Base-by-base conservation (phyloP, 169 alveolate species). In the Amoebophrya sp. region DNA sequence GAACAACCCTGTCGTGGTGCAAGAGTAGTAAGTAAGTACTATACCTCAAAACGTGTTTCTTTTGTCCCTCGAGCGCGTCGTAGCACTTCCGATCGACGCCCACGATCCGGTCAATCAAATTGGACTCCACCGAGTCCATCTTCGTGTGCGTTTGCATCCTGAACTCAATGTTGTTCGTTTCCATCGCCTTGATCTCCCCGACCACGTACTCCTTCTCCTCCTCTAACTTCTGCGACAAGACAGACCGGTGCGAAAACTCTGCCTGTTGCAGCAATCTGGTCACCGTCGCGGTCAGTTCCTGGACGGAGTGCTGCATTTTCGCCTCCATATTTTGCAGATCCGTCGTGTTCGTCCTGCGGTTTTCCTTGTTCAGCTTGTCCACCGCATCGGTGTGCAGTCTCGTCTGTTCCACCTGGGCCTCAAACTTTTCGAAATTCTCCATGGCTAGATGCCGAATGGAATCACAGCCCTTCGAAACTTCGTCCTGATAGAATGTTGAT, bases 161-260 rank as follows among this genome's bases (percentile, higher is more conserved):
- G 83, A 66, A 66, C 83, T 66, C 83, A 25, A 66, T n/a, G 35
- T 66, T 66, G 83, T 66, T 66, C 35, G 2, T 66, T n/a, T 66
- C 83, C 83, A 66, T 66, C 32, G 83, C 83, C 83, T 66, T 66
- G 29, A 66, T 66, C 32, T 66, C 83, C 32, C 83, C 83, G 35
- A 66, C 83, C 39, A 66, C 83, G 83, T 66, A 66, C 83, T 66
- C 83, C 32, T 66, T 66, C 35, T 66, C 83, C 83, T 66, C 83
- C 83, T 66, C 83, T 1, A 66, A 25, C 32, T 66, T 66, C 83
- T 66, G 38, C 32, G 35, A 12, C 29, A 66, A 25, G 35, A 66
- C 32, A 0, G 83, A 2, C 35, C 18, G 1, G 7, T 66, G 83
- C 83, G 83, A 2, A 25, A 66, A 66, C 35, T 66, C 83, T 3